Conservation (phyloP, 2,329 filamentous ascomycete species). For the Diplodia scrobiculata region DNA sequence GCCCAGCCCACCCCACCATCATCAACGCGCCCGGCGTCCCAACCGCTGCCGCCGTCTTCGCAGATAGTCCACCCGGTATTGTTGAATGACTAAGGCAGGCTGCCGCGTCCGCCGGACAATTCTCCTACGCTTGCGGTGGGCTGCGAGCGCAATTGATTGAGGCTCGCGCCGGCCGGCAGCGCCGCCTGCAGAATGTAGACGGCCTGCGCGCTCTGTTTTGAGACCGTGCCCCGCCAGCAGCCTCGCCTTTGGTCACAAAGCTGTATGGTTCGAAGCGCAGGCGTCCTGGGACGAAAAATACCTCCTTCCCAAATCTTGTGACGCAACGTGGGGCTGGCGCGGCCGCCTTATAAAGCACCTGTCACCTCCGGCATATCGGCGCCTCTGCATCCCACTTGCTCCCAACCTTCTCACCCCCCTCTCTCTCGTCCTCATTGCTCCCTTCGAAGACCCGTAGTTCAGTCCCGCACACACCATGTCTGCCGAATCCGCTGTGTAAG, state of each 20-base stretch:
- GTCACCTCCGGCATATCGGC: conserved; percentile 30
- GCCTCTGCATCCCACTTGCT: conserved; percentile 31
- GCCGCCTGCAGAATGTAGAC: conserved; percentile 6
- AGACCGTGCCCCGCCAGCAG: conserved; percentile 4
- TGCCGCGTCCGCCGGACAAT: conserved; percentile 8
- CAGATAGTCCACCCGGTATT: conserved; percentile 14
- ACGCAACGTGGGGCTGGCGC: conserved; percentile 27
- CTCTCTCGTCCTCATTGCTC: conserved; percentile 17
- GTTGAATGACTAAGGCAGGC: conserved; percentile 23
- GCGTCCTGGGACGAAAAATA: conserved; percentile 26
- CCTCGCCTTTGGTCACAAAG: background rate
- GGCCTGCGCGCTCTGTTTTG: background rate
- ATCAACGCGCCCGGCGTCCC: conserved; percentile 16
- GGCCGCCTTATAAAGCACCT: conserved; percentile 29
- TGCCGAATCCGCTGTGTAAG: conserved; percentile 38
- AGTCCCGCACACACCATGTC: conserved; percentile 34
- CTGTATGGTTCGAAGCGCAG: conserved; percentile 18
- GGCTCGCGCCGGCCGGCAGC: background rate
- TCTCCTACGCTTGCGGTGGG: conserved; percentile 1
- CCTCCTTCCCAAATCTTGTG: conserved; percentile 27
- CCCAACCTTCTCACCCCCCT: conserved; percentile 19
- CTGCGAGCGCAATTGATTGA: conserved; percentile 9
- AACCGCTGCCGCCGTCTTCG: conserved; percentile 17
- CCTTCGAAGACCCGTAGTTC: conserved; percentile 8
- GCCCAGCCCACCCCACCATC: conserved; percentile 24